Conservation (phyloP, 2,329 filamentous ascomycete genomes). For the Nothophoma quercina region DNA sequence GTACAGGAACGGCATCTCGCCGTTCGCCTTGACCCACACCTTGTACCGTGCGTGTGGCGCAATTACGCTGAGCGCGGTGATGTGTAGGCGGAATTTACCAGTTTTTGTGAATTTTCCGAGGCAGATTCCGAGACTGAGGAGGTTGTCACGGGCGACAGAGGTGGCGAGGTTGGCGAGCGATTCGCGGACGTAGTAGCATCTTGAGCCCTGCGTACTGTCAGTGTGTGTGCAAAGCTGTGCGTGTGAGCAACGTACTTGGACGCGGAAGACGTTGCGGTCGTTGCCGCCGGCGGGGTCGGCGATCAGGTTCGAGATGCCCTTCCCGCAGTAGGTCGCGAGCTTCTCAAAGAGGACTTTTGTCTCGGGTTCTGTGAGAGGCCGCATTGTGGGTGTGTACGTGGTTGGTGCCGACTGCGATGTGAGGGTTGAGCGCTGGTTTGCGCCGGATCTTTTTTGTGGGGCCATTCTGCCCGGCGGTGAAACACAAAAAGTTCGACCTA, state of each 20-base stretch:
- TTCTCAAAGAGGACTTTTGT: conserved; percentile 87
- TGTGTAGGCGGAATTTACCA: conserved; percentile 92
- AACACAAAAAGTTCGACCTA: conserved; percentile 13
- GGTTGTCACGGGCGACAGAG: conserved; percentile 79
- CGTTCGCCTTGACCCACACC: conserved; percentile 95
- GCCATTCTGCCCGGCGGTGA: conserved; percentile 22
- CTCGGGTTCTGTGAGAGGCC: conserved; percentile 80
- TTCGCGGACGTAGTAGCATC: conserved; percentile 91
- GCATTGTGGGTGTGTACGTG: conserved; percentile 62
- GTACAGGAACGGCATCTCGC: conserved; percentile 97
- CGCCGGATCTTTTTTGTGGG: conserved; percentile 27
- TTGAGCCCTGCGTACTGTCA: conserved; percentile 65
- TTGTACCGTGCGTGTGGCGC: conserved; percentile 93
- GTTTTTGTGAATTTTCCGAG: conserved; percentile 96
- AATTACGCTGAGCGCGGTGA: conserved; percentile 89
- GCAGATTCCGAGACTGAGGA: conserved; percentile 89
- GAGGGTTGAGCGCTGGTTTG: conserved; percentile 7
- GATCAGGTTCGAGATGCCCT: conserved; percentile 80
- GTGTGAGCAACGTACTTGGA: conserved; percentile 48
- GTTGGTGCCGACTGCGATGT: no score
- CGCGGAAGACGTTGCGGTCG: conserved; percentile 58
- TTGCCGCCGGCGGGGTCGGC: conserved; percentile 38
- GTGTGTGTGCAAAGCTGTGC: background rate
- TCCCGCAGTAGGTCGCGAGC: conserved; percentile 91
- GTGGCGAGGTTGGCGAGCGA: conserved; percentile 91